Evolutionary conservation across 1,139 yeast species (phyloP), one percentile per base, ranked within the genome.

Genomic region (Saccharomyces pastorianus): DNA sequence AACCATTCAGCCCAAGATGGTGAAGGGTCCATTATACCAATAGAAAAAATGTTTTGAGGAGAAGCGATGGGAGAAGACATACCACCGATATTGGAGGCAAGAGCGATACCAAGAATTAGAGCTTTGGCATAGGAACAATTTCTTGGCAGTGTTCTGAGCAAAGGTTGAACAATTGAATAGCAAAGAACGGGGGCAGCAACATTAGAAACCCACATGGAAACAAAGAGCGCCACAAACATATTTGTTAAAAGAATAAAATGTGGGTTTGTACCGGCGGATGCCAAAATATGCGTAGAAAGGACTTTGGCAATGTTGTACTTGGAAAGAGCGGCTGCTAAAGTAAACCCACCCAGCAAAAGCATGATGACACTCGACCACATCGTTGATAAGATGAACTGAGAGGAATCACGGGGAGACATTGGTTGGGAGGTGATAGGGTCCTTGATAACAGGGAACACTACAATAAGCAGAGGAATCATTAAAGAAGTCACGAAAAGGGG

Each of bases 1-100:
- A 91, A 91, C 97, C 98, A 91, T 66, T 88, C 87, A 13, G 87
- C 85, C 98, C 98, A 91, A 14, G 95, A 88, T 2, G 97, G 96
- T 59, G 79, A 83, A 4, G 97, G 97, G 53, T 75, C 76, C 97
- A 91, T 91, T 60, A 85, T 76, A 58, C 89, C 89, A 52, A 91
- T 76, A 1, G 96, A 96, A 64, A 91, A 83, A 59, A 91, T 88
- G 69, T 91, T 91, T 68, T 91, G 98, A 3, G 98, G 98, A 7
- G 96, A 88, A 1, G 97, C 89, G 66, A 91, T 91, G 9, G 98
- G 98, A 2, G 96, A 88, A 0, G 96, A 86, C 95, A 90, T 90
- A 63, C 98, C 98, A 28, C 96, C 97, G 55, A 91, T 77, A 67
- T 91, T 89, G 4, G 96, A 86, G 1, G 97, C 95, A 55, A 91